Evolutionary conservation across 495 filamentous ascomycete species (phyloP), one percentile per base, ranked within the genome.

Genomic region (Diplogelasinospora grovesii): DNA sequence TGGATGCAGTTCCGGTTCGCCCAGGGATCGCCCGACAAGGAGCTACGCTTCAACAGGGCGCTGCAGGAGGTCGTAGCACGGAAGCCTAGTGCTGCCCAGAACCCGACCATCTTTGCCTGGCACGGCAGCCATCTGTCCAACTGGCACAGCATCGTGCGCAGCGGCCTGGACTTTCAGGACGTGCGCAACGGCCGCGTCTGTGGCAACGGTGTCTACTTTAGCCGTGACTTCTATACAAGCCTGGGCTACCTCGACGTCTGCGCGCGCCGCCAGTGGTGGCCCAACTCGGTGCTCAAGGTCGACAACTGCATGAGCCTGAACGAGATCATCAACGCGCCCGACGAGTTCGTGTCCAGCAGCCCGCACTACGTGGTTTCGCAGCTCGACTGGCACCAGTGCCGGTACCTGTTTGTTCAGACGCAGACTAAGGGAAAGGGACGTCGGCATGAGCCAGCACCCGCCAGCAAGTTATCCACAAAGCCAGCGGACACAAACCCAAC

Each of bases 111-210:
- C 2, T 90, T 90, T 55, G 86, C 84, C 2, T 94, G 81, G 74
- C 86, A 92, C 57, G 90, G 90, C 3, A 93, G 86, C 50, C 59
- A 64, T 0, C 43, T 95, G 2, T 26, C 45, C 0, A 95, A 93
- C 53, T 97, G 90, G 90, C 90, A 95, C 58, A 83, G 77, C 47
- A 97, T 97, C 43, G 73, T 97, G 39, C 75, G 90, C 29, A 73
- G 82, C 42, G 89, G 89, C 1, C 63, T 97, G 5, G 71, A 94
- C 52, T 95, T 79, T 63, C 73, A 78, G 6, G 48, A 74, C 1
- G 58, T 65, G 1, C 30, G 41, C 0, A 60, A 86, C 53, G 90
- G 89, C 8, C 77, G 90, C 39, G 66, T 81, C 3, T 86, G 47
- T 53, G 90, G 90, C 0, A 26, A 95, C 54, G 90, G 90, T 2